Conservation (phyloP, 1,284 basidiomycete species). For the Hortiboletus rubellus region DNA sequence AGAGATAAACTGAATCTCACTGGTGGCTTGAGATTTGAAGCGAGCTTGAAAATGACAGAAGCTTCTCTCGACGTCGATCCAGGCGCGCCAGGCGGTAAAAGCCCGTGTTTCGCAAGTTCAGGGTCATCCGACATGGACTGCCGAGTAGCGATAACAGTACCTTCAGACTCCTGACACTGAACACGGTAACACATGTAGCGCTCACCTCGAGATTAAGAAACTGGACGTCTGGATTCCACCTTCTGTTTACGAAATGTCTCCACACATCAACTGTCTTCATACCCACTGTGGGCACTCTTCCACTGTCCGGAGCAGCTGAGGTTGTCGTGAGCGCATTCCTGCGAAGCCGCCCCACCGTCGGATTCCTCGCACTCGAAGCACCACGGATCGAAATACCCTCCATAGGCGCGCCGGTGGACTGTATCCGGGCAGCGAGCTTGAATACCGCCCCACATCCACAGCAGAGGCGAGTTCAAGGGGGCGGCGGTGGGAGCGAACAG, state of each 20-base stretch:
- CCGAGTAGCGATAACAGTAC: conserved; percentile 31
- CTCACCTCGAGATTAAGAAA: conserved; percentile 82
- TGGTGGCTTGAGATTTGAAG: conserved; percentile 72
- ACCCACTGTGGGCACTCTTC: conserved; percentile 20
- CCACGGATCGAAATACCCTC: conserved; percentile 36
- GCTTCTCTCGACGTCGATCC: conserved; percentile 62
- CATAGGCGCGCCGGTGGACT: conserved; percentile 26
- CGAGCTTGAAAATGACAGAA: conserved; percentile 84
- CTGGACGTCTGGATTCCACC: conserved; percentile 65
- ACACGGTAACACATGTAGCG: neutral
- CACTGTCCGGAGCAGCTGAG: conserved; percentile 11
- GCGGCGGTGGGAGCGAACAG: conserved; percentile 31
- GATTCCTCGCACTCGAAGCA: conserved; percentile 35
- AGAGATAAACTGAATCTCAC: conserved; percentile 40
- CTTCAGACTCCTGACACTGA: conserved; percentile 31
- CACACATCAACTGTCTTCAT: conserved; percentile 58
- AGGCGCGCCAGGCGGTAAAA: conserved; percentile 67
- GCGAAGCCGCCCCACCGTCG: conserved; percentile 51
- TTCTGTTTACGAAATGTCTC: conserved; percentile 66
- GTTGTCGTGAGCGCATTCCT: conserved; percentile 52
- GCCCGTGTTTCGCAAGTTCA: conserved; percentile 62
- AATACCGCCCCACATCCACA: conserved; percentile 19
- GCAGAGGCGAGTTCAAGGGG: conserved; percentile 28
- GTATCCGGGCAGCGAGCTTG: conserved; percentile 38
- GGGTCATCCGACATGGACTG: conserved; percentile 67